Percentiles rank a stretch among this genome's conserved stretches.
These are phyloP conservation scores for Apophysomyces elegans DNA, from an alignment of 371 early-diverging fungal genomes.

Conservation along the genomic window DNA sequence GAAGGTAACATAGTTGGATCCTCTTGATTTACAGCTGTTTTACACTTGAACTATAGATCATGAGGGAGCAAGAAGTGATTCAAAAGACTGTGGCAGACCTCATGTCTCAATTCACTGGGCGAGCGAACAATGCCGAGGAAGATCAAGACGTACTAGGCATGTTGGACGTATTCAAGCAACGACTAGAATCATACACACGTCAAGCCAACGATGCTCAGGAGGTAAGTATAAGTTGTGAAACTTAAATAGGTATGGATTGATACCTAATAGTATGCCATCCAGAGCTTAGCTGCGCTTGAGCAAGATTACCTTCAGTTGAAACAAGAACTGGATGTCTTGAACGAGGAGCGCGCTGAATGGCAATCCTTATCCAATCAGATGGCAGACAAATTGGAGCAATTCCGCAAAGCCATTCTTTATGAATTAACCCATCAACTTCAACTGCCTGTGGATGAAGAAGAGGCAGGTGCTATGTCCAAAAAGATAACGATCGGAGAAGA, in stretches of 20 bases:
- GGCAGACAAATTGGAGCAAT: constrained; percentile 47
- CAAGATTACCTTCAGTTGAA: constrained; percentile 25
- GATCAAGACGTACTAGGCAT: constrained; percentile 2
- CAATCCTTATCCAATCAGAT: constrained; percentile 33
- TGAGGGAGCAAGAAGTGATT: constrained; percentile 10
- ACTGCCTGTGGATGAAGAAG: constrained; percentile 44
- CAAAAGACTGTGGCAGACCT: constrained; percentile 17
- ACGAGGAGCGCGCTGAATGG: constrained; percentile 38
- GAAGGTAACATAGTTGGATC: constrained; percentile 12
- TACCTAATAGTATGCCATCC: background rate
- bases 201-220: constrained; percentile 1
- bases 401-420: constrained; percentile 36
- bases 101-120: constrained; percentile 16
- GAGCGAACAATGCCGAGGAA: background rate
- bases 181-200: constrained; percentile 7
- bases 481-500: constrained; percentile 31
- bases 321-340: constrained; percentile 23
- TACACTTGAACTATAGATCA: constrained; percentile 7
- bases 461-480: constrained; percentile 33
- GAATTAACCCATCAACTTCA: constrained; percentile 49
- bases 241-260: background rate
- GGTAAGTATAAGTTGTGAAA: background rate
- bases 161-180: constrained; percentile 9
- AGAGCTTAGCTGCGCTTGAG: constrained; percentile 19
- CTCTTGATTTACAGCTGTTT: background rate